phyloP scores from a whole-genome alignment of 2,329 filamentous ascomycete species.

The Bipolaris bicolor region DNA sequence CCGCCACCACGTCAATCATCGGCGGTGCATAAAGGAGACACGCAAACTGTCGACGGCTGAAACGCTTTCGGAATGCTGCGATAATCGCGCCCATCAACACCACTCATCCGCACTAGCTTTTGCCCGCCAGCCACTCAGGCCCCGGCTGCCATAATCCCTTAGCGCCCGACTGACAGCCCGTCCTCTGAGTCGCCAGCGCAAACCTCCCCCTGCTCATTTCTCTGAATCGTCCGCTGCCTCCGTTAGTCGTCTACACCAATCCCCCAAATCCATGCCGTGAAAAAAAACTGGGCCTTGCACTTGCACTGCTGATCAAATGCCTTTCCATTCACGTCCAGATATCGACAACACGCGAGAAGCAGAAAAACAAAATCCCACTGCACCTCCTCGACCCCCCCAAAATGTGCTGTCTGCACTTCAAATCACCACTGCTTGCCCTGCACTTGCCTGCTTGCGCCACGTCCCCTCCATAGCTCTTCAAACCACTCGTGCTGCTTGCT shows the following conservation, averaged over 20 bases:
- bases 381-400: neutral
- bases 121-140: constrained; percentile 43
- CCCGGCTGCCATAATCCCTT: constrained; percentile 38
- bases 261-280: constrained; percentile 25
- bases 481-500: constrained; percentile 13
- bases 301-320: constrained; percentile 48
- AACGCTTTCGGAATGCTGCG: constrained; percentile 44
- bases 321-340: constrained; percentile 42
- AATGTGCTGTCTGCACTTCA: constrained; percentile 25
- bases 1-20: constrained; percentile 35
- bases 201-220: constrained; percentile 41
- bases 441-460: constrained; percentile 18
- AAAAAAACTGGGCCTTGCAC: constrained; percentile 40
- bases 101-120: constrained; percentile 42
- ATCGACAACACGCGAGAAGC: constrained; percentile 30
- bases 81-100: constrained; percentile 36
- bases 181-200: constrained; percentile 41
- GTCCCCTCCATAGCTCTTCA: constrained; percentile 31
- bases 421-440: constrained; percentile 28
- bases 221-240: constrained; percentile 41
- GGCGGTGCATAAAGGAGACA: constrained; percentile 45
- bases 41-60: constrained; percentile 37
- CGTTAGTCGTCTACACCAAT: constrained; percentile 39
- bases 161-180: constrained; percentile 44
- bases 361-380: constrained; percentile 34